Evolutionary conservation across 2,329 filamentous ascomycete species (phyloP).

Genomic region (Helotiales sp.): DNA sequence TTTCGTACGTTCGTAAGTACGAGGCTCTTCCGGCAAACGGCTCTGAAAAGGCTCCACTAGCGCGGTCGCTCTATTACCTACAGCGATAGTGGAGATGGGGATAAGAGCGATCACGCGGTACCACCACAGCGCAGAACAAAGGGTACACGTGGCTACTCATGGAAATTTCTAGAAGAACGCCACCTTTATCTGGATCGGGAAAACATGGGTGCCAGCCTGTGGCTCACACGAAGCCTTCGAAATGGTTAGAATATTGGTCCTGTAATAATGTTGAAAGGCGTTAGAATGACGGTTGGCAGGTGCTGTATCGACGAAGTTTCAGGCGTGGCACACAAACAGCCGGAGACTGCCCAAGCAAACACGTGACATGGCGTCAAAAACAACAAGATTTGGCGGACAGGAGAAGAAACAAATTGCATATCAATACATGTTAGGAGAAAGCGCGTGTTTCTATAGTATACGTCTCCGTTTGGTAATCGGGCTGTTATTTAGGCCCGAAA

Average conservation of each 20-base stretch:
- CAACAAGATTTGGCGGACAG: too few relatives aligned
- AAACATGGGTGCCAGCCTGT: not conserved
- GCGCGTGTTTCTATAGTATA: not conserved
- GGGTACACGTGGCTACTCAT: not conserved
- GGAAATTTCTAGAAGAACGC: not conserved
- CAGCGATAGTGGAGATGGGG: not conserved
- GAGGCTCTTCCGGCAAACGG: not conserved
- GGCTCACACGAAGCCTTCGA: too few relatives aligned
- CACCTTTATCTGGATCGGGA: not conserved
- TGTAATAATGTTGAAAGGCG: not conserved
- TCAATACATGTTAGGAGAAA: not conserved
- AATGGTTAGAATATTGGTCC: not conserved
- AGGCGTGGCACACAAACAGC: not conserved
- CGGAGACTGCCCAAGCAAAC: too few relatives aligned
- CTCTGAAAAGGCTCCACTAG: not conserved
- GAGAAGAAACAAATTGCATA: not conserved
- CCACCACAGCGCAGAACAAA: not conserved
- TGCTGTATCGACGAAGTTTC: not conserved
- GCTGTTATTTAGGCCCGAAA: not conserved
- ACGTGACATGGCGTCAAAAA: too few relatives aligned
- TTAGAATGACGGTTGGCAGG: too few relatives aligned
- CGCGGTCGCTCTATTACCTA: not conserved
- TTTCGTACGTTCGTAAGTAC: too few relatives aligned
- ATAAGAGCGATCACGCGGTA: not conserved
- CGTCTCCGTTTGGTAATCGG: not conserved